Percentiles rank a stretch among this genome's conserved stretches.
These are phyloP conservation scores for Citrus mangshanensis DNA, from an alignment of 345 rosid species.

Conservation along the genomic window DNA sequence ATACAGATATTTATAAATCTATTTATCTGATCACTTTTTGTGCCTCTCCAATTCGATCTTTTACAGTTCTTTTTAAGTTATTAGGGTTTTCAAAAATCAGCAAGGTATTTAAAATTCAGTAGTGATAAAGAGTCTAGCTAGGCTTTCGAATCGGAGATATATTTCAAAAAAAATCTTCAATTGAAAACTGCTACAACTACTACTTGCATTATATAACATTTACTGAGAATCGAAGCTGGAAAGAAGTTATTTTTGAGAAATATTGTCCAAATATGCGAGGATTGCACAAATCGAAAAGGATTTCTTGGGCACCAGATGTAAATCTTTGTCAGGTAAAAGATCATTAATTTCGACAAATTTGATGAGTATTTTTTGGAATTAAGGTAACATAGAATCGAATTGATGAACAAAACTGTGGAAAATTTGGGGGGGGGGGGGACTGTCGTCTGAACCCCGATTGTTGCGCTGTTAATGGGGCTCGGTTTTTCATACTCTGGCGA, in stretches of 20 bases:
- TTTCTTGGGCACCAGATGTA: constrained; percentile 90
- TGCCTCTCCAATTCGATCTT: not conserved
- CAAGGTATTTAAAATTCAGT: not conserved
- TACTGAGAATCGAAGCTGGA: constrained; percentile 32
- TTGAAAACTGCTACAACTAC: constrained; percentile 1
- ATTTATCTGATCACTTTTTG: constrained; percentile 4
- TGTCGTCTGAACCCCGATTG: not conserved
- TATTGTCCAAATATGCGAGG: constrained; percentile 24
- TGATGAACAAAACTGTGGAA: not conserved
- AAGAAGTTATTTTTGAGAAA: constrained; percentile 9
- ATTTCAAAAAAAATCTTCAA: not conserved
- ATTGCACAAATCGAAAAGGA: constrained; percentile 76
- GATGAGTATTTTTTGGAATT: constrained; percentile 2
- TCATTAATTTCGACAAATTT: constrained; percentile 2
- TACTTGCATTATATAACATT: constrained; percentile 4
- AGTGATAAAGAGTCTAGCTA: constrained; percentile 5
- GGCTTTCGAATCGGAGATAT: constrained; percentile 20
- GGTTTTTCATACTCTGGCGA: not conserved
- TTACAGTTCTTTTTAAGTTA: not conserved
- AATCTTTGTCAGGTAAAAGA: constrained; percentile 94
- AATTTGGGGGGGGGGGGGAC: no score
- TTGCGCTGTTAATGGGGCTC: not conserved
- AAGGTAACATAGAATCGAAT: not conserved
- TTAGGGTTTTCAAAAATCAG: constrained; percentile 29
- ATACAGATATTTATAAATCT: not conserved